Evolutionary conservation across 345 rosid genomes (phyloP).

Genomic region (Gossypium thurberi): DNA sequence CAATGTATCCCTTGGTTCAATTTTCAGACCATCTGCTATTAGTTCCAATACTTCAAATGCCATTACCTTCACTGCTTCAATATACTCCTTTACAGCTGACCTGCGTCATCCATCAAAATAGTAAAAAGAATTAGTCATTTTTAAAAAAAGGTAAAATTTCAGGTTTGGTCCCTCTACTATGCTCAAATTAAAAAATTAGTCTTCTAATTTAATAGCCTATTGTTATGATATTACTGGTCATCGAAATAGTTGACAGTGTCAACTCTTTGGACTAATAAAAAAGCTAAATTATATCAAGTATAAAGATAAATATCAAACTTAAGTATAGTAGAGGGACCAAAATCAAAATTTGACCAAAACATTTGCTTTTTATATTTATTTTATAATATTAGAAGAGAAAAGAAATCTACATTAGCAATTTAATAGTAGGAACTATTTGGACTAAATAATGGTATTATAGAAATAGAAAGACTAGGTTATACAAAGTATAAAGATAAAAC

Average conservation of each 20-base stretch:
- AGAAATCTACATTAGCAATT: too few relatives aligned
- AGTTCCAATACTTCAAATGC: slow-evolving; percentile 61
- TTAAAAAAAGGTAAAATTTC: background rate
- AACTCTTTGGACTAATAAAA: too few relatives aligned
- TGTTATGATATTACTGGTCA: too few relatives aligned
- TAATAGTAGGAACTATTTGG: background rate
- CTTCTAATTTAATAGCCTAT: too few relatives aligned
- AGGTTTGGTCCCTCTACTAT: background rate
- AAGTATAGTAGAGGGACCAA: too few relatives aligned
- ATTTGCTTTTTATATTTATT: too few relatives aligned
- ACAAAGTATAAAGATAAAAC: background rate
- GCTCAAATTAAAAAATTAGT: background rate
- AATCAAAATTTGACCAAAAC: too few relatives aligned
- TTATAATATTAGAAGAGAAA: too few relatives aligned
- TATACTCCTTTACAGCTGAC: slow-evolving; percentile 49
- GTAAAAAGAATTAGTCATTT: background rate
- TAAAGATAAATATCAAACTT: too few relatives aligned
- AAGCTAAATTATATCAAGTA: too few relatives aligned
- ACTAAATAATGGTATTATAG: background rate
- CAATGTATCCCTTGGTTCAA: slow-evolving; percentile 43
- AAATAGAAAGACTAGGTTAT: background rate
- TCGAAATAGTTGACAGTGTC: too few relatives aligned
- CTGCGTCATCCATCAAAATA: slow-evolving; percentile 23
- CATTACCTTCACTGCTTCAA: slow-evolving; percentile 47
- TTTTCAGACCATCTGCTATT: slow-evolving; percentile 62